Evolutionary conservation across 2,329 filamentous ascomycete genomes (phyloP).

Genomic region (Paecilomyces formosus): DNA sequence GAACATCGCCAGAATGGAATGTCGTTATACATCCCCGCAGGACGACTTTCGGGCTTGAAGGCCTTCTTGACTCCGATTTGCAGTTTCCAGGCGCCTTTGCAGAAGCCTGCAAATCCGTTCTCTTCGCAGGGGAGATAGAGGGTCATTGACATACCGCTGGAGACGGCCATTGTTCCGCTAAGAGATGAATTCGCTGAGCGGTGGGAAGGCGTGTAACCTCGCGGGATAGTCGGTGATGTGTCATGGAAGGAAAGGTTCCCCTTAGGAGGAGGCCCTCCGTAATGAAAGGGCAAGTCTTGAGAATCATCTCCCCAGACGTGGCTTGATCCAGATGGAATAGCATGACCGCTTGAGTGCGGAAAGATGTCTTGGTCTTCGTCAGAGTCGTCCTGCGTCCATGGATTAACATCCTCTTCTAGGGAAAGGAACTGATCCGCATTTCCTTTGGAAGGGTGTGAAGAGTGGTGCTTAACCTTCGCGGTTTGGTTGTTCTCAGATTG

Average conservation of each 20-base stretch:
- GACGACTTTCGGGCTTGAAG: constrained; percentile 18
- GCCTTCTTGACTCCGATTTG: constrained; percentile 26
- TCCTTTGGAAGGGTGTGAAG: neutral
- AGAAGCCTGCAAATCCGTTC: constrained; percentile 34
- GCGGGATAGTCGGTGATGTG: neutral
- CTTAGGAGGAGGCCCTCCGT: neutral
- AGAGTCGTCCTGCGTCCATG: neutral
- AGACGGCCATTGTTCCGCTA: constrained; percentile 3
- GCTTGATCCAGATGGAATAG: neutral
- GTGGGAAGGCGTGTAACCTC: neutral
- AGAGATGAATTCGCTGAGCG: neutral
- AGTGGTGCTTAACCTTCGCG: neutral
- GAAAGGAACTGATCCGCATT: neutral
- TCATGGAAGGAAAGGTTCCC: neutral
- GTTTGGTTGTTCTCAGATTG: neutral
- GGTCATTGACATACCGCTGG: neutral
- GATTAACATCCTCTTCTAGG: neutral
- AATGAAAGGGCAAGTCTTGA: neutral
- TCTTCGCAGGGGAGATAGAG: constrained; percentile 26
- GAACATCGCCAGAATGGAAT: constrained; percentile 30
- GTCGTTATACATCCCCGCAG: constrained; percentile 21
- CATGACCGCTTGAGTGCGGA: neutral
- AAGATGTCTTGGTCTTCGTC: neutral
- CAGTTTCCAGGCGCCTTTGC: constrained; percentile 39
- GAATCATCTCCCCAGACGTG: neutral